Conservation (phyloP, 257 asterid species). For the Perilla frutescens region DNA sequence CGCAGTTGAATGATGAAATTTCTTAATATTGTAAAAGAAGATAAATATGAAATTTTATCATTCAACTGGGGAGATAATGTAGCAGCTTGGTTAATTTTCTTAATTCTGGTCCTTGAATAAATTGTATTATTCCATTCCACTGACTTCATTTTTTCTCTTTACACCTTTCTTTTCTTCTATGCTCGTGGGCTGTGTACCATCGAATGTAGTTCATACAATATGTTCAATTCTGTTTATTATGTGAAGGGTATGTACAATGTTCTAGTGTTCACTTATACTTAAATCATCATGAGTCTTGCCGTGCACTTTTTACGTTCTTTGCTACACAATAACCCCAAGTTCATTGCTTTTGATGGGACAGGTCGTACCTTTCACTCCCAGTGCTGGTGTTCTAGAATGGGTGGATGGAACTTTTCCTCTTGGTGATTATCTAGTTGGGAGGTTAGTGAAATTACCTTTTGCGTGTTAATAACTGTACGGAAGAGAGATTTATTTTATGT, state of each 20-base stretch:
- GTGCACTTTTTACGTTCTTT: constrained; percentile 15
- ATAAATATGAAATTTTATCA: neutral
- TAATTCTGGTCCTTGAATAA: constrained; percentile 24
- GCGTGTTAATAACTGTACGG: neutral
- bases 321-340: constrained; percentile 6
- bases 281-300: constrained; percentile 26
- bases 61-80: constrained; percentile 2
- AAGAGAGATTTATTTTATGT: constrained; percentile 6
- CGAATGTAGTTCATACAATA: constrained; percentile 5
- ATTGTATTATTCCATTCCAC: constrained; percentile 1
- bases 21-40: neutral
- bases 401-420: constrained; percentile 97
- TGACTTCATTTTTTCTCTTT: neutral
- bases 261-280: constrained; percentile 2
- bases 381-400: constrained; percentile 99
- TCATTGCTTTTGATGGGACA: constrained; percentile 43
- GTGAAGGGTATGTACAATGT: constrained; percentile 3
- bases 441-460: constrained; percentile 54
- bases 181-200: constrained; percentile 20
- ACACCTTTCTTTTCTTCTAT: constrained; percentile 4
- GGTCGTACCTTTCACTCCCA: constrained; percentile 98
- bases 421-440: constrained; percentile 91
- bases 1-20: constrained; percentile 18
- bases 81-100: constrained; percentile 10
- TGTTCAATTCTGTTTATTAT: constrained; percentile 29